These are phyloP conservation scores for Neobulgaria alba DNA, from an alignment of 2,329 filamentous ascomycete genomes.

Conservation along the genomic window DNA sequence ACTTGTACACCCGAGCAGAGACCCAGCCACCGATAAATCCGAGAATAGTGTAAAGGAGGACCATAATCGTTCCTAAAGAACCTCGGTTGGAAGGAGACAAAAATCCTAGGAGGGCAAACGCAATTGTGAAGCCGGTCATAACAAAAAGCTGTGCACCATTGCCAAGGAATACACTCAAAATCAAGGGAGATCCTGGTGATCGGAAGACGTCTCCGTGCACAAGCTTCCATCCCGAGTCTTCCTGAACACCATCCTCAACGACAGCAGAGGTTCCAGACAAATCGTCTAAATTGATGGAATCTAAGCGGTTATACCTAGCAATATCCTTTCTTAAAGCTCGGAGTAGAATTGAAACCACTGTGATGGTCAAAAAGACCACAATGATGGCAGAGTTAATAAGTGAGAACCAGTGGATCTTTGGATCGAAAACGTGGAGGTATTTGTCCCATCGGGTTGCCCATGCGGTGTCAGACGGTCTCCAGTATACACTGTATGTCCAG, in stretches of 20 bases:
- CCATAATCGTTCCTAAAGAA: slow-evolving; percentile 84
- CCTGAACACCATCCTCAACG: slow-evolving; percentile 86
- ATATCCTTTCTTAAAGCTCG: slow-evolving; percentile 91
- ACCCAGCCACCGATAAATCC: slow-evolving; percentile 89
- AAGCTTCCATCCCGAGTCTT: slow-evolving; percentile 97
- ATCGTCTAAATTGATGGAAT: slow-evolving; percentile 85
- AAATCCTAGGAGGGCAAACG: slow-evolving; percentile 88
- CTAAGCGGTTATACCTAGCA: slow-evolving; percentile 88
- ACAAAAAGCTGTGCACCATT: slow-evolving; percentile 95
- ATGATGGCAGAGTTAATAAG: slow-evolving; percentile 94
- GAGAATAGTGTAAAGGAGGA: slow-evolving; percentile 87
- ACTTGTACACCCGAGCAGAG: slow-evolving; percentile 87
- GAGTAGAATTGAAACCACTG: slow-evolving; percentile 85
- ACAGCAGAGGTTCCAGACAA: slow-evolving; percentile 67
- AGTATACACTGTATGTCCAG: slow-evolving; percentile 90
- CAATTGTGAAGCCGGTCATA: slow-evolving; percentile 92
- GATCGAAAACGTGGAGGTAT: slow-evolving; percentile 93
- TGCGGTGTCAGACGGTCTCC: slow-evolving; percentile 72
- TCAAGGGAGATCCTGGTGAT: slow-evolving; percentile 69
- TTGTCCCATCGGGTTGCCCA: slow-evolving; percentile 99
- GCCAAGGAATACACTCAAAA: slow-evolving; percentile 80
- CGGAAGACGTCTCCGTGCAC: slow-evolving; percentile 98
- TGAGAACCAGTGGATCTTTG: slow-evolving; percentile 98
- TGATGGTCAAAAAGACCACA: slow-evolving; percentile 82
- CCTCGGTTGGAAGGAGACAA: slow-evolving; percentile 93